phyloP scores from a whole-genome alignment of 345 rosid species.

The Noccaea caerulescens region DNA sequence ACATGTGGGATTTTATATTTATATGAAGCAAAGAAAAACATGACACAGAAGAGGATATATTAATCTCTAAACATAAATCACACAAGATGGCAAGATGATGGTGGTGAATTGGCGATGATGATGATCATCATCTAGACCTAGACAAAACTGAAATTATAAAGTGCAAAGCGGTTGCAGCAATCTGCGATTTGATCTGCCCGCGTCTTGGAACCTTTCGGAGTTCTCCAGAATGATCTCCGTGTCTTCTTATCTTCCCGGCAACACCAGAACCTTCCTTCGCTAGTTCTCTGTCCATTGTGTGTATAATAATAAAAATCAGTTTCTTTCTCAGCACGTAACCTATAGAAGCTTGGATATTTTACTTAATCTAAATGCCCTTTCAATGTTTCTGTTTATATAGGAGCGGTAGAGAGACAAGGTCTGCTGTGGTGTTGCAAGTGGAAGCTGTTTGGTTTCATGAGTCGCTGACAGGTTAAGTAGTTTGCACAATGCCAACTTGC shows the following conservation, averaged over 20 bases:
- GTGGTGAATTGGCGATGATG: background rate
- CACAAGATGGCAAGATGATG: background rate
- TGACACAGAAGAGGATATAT: conserved; percentile 4
- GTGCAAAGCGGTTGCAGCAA: conserved; percentile 34
- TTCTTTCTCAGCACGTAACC: conserved; percentile 27
- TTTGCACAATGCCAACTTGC: conserved; percentile 40
- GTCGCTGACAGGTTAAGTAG: conserved; percentile 33
- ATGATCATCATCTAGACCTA: conserved; percentile 28
- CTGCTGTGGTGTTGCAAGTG: conserved; percentile 32
- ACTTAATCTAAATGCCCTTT: background rate
- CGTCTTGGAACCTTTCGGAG: conserved; percentile 30
- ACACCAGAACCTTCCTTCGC: background rate
- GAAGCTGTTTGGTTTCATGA: conserved; percentile 32
- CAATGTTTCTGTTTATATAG: conserved; percentile 25
- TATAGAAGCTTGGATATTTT: conserved; percentile 5
- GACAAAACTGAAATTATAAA: conserved; percentile 37
- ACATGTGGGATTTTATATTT: background rate
- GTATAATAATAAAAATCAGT: background rate
- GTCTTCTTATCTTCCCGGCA: background rate
- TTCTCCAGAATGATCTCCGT: conserved; percentile 16
- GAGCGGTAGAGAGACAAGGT: background rate
- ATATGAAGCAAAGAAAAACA: conserved; percentile 8
- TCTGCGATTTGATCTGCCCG: conserved; percentile 38
- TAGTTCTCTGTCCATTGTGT: conserved; percentile 19
- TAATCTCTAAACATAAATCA: background rate